These are phyloP conservation scores for Microsporum audouinii DNA, from an alignment of 2,329 filamentous ascomycete species.

Conservation along the genomic window DNA sequence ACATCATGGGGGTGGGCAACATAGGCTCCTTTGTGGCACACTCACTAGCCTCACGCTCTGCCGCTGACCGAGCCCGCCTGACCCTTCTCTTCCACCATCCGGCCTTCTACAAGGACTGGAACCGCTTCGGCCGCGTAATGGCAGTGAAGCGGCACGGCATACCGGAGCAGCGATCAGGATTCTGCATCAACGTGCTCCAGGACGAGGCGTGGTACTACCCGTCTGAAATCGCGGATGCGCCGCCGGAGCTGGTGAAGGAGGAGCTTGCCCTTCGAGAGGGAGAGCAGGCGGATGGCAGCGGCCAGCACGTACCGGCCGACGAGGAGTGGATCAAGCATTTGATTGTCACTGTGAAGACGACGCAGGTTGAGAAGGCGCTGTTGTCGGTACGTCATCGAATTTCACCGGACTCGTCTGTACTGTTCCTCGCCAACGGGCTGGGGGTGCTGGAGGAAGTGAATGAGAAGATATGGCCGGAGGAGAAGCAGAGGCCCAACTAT, in stretches of 20 bases:
- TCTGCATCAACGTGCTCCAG: slow-evolving; percentile 33
- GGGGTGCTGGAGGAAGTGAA: slow-evolving; percentile 73
- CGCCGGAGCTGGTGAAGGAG: neutral
- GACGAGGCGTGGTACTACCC: slow-evolving; percentile 26
- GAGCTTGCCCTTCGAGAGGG: slow-evolving; percentile 6
- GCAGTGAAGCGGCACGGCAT: slow-evolving; percentile 30
- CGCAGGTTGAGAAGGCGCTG: slow-evolving; percentile 55
- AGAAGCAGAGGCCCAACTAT: slow-evolving; percentile 57
- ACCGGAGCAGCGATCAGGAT: slow-evolving; percentile 34
- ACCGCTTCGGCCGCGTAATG: slow-evolving; percentile 22
- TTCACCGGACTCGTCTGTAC: slow-evolving; percentile 57
- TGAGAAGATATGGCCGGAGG: slow-evolving; percentile 55
- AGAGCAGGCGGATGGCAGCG: neutral
- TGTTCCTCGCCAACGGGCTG: slow-evolving; percentile 70
- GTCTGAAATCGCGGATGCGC: slow-evolving; percentile 13
- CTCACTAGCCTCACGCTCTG: slow-evolving; percentile 49
- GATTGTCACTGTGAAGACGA: slow-evolving; percentile 67
- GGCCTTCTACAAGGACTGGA: slow-evolving; percentile 27
- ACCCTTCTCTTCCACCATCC: slow-evolving; percentile 64
- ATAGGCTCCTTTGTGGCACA: slow-evolving; percentile 70
- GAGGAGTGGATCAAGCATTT: slow-evolving; percentile 56
- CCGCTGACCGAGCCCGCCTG: slow-evolving; percentile 51
- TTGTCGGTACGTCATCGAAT: slow-evolving; percentile 55
- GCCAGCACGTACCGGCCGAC: slow-evolving; percentile 16
- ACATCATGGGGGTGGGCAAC: slow-evolving; percentile 71